These are phyloP conservation scores for Moricandia moricandioides DNA, from an alignment of 345 rosid species.

Conservation along the genomic window DNA sequence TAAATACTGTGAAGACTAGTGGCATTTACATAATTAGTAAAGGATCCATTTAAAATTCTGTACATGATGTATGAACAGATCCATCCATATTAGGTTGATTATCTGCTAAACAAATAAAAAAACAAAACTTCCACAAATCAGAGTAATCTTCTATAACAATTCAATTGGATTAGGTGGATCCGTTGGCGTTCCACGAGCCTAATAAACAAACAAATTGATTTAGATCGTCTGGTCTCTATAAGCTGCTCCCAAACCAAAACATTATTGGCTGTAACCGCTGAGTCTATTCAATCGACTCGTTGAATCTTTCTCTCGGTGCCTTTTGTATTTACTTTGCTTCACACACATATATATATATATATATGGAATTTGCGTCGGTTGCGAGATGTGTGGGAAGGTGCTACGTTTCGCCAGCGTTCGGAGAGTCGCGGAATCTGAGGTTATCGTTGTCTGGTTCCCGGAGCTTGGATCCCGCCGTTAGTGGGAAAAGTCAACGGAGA, in stretches of 20 bases:
- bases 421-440: slow-evolving; percentile 22
- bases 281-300: slow-evolving; percentile 17
- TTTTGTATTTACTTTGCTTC: not conserved
- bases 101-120: not conserved
- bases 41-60: not conserved
- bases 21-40: not conserved
- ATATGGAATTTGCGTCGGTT: slow-evolving; percentile 29
- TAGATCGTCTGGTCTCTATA: not conserved
- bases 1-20: not conserved
- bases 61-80: not conserved
- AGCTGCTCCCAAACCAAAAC: not conserved
- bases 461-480: not conserved
- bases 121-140: not conserved
- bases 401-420: slow-evolving; percentile 12
- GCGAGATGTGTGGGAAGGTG: slow-evolving; percentile 21
- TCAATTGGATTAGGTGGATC: slow-evolving; percentile 15
- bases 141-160: not conserved
- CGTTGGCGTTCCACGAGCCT: slow-evolving; percentile 5
- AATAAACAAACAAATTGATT: not conserved
- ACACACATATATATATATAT: not conserved
- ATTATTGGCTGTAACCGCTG: not conserved
- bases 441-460: slow-evolving; percentile 7
- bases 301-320: slow-evolving; percentile 11
- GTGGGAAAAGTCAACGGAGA: slow-evolving; percentile 27
- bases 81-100: not conserved